Percentiles rank a stretch among this genome's conserved stretches.
Conservation (phyloP, 2,329 filamentous ascomycete species). For the Neofusicoccum sp. region DNA sequence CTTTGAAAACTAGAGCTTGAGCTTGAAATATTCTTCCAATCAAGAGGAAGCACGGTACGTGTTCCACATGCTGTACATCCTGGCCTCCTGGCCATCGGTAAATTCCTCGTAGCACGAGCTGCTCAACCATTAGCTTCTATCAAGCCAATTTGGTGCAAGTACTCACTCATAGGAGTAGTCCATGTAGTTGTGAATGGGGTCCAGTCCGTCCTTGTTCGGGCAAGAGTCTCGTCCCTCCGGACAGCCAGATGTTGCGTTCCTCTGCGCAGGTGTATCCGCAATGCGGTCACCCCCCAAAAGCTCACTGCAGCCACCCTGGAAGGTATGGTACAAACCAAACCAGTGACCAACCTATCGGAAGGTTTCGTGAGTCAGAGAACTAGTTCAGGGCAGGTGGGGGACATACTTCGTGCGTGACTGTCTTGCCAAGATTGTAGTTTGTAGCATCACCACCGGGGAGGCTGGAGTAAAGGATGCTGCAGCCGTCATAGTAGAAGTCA, state of each 20-base stretch:
- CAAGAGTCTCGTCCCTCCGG: conserved; percentile 28
- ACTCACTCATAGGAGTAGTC: conserved; percentile 28
- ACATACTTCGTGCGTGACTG: conserved; percentile 41
- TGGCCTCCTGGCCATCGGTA: conserved; percentile 21
- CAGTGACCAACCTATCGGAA: conserved; percentile 45
- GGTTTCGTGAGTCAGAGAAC: background rate
- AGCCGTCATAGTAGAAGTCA: conserved; percentile 34
- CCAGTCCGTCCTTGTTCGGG: conserved; percentile 25
- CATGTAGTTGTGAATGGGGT: conserved; percentile 37
- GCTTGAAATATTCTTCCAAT: too few relatives aligned
- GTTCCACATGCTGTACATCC: conserved; percentile 22
- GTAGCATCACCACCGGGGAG: conserved; percentile 40
- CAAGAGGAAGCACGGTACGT: conserved; percentile 22
- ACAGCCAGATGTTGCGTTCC: conserved; percentile 24
- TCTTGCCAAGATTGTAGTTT: conserved; percentile 48
- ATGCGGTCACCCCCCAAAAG: conserved; percentile 25
- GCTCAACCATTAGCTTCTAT: conserved; percentile 18
- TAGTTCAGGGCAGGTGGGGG: conserved; percentile 19
- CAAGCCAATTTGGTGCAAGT: too few relatives aligned
- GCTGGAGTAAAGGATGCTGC: conserved; percentile 49
- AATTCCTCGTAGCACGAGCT: conserved; percentile 25
- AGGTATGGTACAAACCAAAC: conserved; percentile 48
- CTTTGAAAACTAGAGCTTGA: too few relatives aligned
- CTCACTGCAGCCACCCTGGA: conserved; percentile 46
- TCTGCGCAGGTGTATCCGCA: conserved; percentile 30